Percentiles rank a stretch among this genome's conserved stretches.
phyloP scores from a whole-genome alignment of 148 eudicot species.

The Salicornia ramosissima region DNA sequence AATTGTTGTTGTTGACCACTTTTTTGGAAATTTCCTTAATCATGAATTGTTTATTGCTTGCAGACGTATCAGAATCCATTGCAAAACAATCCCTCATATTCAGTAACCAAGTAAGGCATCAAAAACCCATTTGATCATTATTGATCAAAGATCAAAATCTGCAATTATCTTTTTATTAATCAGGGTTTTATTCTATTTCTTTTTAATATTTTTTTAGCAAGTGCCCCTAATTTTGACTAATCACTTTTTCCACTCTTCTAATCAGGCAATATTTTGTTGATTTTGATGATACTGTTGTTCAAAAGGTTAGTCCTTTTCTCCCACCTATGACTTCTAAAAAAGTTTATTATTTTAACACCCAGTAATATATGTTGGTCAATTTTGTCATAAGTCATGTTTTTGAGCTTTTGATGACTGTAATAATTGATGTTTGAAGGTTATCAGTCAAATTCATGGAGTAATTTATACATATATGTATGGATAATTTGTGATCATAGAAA shows the following conservation, averaged over 20 bases:
- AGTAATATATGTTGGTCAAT: too few species aligned
- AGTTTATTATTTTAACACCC: too few species aligned
- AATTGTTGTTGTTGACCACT: background rate
- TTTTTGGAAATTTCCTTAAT: conserved; percentile 9
- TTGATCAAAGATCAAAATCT: conserved; percentile 11
- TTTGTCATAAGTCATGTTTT: too few species aligned
- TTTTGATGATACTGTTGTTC: conserved; percentile 65
- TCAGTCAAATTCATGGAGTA: background rate
- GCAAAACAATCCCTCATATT: conserved; percentile 74
- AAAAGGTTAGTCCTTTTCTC: conserved; percentile 46
- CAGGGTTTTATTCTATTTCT: background rate
- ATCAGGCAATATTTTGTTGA: conserved; percentile 84
- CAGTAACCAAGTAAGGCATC: conserved; percentile 59
- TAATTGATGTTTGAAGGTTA: background rate
- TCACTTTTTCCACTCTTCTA: conserved; percentile 1
- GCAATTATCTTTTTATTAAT: conserved; percentile 9
- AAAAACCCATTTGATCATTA: background rate
- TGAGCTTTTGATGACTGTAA: conserved; percentile 7
- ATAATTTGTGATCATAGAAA: background rate
- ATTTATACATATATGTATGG: background rate
- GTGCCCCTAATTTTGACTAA: background rate
- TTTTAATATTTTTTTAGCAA: background rate
- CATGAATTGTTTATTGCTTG: background rate
- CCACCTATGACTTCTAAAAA: too few species aligned
- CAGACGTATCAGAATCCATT: conserved; percentile 76